Evolutionary conservation across 2,329 filamentous ascomycete species (phyloP).

Genomic region (Penicillium sp.): DNA sequence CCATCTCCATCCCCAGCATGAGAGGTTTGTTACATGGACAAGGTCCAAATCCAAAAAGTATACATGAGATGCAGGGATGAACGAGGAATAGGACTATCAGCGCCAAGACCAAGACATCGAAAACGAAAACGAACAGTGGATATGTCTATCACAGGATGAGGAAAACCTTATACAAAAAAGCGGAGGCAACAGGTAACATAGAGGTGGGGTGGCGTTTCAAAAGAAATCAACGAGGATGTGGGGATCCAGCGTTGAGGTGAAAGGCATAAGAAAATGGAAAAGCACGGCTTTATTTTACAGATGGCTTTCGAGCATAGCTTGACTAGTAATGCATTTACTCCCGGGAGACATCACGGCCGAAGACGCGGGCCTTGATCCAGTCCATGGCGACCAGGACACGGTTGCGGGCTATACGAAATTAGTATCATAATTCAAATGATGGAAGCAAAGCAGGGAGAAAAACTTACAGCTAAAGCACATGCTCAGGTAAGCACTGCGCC

Average conservation of each 20-base stretch:
- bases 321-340: conserved; percentile 36
- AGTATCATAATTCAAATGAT: neutral
- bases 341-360: conserved; percentile 80
- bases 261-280: conserved; percentile 12
- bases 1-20: conserved; percentile 10
- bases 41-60: conserved; percentile 1
- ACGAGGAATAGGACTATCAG: conserved; percentile 7
- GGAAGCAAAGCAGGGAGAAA: neutral
- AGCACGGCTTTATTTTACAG: conserved; percentile 8
- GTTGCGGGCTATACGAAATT: conserved; percentile 69
- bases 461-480: conserved; percentile 99
- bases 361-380: conserved; percentile 96
- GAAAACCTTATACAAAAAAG: conserved; percentile 7
- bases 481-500: conserved; percentile 95
- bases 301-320: conserved; percentile 1
- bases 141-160: conserved; percentile 23
- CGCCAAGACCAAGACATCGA: conserved; percentile 15
- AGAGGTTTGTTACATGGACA: conserved; percentile 3
- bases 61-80: conserved; percentile 4
- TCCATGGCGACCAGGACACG: conserved; percentile 88
- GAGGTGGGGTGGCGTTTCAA: conserved; percentile 20
- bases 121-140: conserved; percentile 16
- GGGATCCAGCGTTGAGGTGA: neutral
- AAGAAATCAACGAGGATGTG: neutral
- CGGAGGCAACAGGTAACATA: conserved; percentile 1